Conservation (phyloP, 1,139 yeast genomes). For the Magnusiomyces suaveolens region DNA sequence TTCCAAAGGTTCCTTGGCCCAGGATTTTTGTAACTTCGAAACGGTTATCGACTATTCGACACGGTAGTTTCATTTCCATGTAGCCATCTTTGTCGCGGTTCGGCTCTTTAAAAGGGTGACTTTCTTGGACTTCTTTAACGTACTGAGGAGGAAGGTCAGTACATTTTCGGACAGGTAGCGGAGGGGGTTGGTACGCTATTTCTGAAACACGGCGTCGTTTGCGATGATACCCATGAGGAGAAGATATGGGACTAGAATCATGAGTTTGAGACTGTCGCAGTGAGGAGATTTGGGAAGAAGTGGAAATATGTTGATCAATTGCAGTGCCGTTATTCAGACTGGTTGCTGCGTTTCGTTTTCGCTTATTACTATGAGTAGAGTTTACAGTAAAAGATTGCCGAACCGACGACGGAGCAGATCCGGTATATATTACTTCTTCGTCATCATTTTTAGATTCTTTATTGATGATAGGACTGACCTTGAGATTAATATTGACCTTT, state of each 20-base stretch:
- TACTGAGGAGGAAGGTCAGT: slow-evolving; percentile 20
- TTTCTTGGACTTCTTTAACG: slow-evolving; percentile 26
- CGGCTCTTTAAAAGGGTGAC: slow-evolving; percentile 8
- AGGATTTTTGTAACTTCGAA: slow-evolving; percentile 38
- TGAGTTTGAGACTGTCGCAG: neutral
- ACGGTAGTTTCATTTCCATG: slow-evolving; percentile 29
- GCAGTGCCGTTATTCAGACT: neutral
- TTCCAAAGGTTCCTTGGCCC: slow-evolving; percentile 98
- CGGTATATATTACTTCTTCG: slow-evolving; percentile 3
- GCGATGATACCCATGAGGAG: neutral
- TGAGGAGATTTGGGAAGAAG: neutral
- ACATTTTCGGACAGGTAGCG: slow-evolving; percentile 25
- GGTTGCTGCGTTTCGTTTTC: neutral
- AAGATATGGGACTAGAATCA: neutral
- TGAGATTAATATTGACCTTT: no score
- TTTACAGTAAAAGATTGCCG: neutral
- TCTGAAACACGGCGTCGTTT: slow-evolving; percentile 2
- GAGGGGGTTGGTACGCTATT: slow-evolving; percentile 15
- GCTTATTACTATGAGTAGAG: neutral
- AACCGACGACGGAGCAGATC: slow-evolving; percentile 1
- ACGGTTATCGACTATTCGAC: slow-evolving; percentile 36
- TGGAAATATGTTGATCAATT: neutral
- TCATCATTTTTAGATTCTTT: no score
- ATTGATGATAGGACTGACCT: no score
- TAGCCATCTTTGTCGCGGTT: slow-evolving; percentile 36